Conservation (phyloP, 2,329 filamentous ascomycete species). For the Fusarium haematococcum region DNA sequence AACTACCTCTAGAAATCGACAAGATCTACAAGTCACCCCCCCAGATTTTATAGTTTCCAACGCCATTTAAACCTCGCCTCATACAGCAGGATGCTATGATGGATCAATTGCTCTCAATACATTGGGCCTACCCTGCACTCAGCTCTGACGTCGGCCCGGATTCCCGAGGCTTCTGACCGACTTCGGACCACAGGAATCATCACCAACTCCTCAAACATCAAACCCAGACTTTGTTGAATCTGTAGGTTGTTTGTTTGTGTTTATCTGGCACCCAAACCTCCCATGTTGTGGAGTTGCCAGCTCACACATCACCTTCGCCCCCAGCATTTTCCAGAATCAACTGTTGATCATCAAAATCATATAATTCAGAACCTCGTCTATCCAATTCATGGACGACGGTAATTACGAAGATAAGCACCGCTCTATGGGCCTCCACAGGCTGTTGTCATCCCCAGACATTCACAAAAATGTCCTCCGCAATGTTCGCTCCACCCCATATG, state of each 20-base stretch:
- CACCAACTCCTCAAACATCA: neutral
- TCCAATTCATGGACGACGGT: conserved; percentile 26
- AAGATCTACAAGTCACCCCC: neutral
- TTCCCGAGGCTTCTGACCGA: neutral
- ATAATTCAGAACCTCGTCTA: conserved; percentile 37
- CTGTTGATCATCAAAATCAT: conserved; percentile 3
- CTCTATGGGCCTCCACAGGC: conserved; percentile 24
- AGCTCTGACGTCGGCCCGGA: neutral
- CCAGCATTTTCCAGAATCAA: neutral
- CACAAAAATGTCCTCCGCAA: conserved; percentile 33
- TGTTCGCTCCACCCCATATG: conserved; percentile 24
- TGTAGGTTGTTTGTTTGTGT: neutral
- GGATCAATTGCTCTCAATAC: neutral
- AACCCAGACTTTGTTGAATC: neutral
- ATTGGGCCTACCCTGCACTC: neutral
- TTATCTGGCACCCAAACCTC: neutral
- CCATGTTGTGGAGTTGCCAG: neutral
- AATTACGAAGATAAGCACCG: conserved; percentile 37
- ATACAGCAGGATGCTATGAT: neutral
- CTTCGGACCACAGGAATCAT: neutral
- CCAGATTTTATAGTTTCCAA: neutral
- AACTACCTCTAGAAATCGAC: neutral
- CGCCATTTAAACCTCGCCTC: neutral
- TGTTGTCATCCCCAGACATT: conserved; percentile 13
- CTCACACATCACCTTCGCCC: neutral